Base-by-base conservation (phyloP, 345 rosid genomes). In the Eucalyptus dawsonii region DNA sequence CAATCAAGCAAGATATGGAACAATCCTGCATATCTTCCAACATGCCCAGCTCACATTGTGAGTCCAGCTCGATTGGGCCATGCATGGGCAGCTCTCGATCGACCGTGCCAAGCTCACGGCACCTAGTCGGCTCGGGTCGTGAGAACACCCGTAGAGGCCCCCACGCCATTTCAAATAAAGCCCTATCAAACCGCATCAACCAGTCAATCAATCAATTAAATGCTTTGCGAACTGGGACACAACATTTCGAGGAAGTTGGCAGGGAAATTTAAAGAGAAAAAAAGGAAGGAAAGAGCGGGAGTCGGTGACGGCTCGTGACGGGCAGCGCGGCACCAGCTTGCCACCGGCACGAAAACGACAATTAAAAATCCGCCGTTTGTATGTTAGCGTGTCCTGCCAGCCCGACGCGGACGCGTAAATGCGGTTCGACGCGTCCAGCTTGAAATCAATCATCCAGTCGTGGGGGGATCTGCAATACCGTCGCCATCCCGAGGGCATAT, bases 101-200 rank as follows among this genome's bases (percentile, higher is more conserved):
- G 0, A 22, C 60, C 3, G 1, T 54, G 27, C 3, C 60, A 22
- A 54, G 60, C 3, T 54, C 13, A 9, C 12, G 3, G 27, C 62
- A 56, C 62, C 62, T 56, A 56, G 62, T 56, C 6, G 3, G 62
- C 62, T 21, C 3, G 0, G 62, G 27, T 22, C 27, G 1, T 1
- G 1, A 10, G 1, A 1, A 10, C 62, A 1, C 27, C 13, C 2
- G 0, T 2, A 1, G 2, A 11, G 11, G 62, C 62, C 62, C 13
- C 62, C 62, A 9, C 6, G 5, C 6, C 29, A 56, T n/a, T n/a
- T n/a, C n/a, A n/a, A n/a, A n/a, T n/a, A n/a, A n/a, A n/a, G n/a
- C n/a, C n/a, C n/a, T n/a, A 10, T 19, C n/a, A 11, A 58, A 27
- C 67, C 31, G 7, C 69, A 6, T 27, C 31, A 3, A 47, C n/a